Evolutionary conservation across 1,139 yeast species (phyloP), one percentile per base, ranked within the genome.

Genomic region (Blastobotrys proliferans): DNA sequence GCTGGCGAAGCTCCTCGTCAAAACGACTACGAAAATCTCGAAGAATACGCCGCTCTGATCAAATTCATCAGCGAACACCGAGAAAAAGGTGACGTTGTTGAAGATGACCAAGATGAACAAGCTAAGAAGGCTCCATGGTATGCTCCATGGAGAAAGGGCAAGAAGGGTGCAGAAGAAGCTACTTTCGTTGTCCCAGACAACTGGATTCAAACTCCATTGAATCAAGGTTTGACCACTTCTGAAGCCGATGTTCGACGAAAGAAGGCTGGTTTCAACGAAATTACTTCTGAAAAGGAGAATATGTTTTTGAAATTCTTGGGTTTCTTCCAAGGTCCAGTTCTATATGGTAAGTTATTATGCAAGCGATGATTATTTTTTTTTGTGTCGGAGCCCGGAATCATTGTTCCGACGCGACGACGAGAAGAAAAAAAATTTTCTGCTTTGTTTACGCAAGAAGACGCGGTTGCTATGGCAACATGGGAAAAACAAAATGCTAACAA

Each of bases 261-360:
- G 74, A 76, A 74, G 74, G 75, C 64, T 53, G 83, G 83, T 64
- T 67, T 66, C 62, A 77, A 77, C 64, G 81, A 77, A 66, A 74
- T 77, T 70, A 74, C 79, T 54, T 79, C 78, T 61, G 82, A 77
- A 67, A 62, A 70, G 57, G 79, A 74, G 64, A 77, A 76, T 68
- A 57, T 77, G 68, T 67, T 77, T 48, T 58, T 77, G 50, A 78
- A 77, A 69, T 76, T 77, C 60, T 54, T 76, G 54, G 74, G 77
- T 74, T 77, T 77, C 69, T 77, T 77, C 61, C 77, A 73, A 50
- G 82, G 83, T 60, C 83, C 83, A 49, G 76, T 77, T 64, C 79
- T 77, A 64, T 77, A 77, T 73, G 47, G 44, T 44, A 40, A 31
- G 47, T 39, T 20, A 10, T 2, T 5, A 14, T 35, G n/a, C n/a